Evolutionary conservation across 495 filamentous ascomycete genomes (phyloP).

Genomic region (Physcia stellaris): DNA sequence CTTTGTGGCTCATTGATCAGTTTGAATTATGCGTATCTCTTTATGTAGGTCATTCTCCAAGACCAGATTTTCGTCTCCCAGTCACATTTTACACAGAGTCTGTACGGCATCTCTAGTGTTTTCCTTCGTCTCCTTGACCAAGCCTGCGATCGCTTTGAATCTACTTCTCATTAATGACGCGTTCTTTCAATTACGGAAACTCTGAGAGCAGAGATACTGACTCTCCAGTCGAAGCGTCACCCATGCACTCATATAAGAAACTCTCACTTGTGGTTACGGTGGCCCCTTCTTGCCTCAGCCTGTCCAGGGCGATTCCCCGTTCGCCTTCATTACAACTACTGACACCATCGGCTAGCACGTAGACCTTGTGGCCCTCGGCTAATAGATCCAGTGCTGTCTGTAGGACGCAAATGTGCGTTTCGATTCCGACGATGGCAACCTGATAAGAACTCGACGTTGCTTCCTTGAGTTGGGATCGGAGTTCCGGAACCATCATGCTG

Average conservation of each 20-base stretch:
- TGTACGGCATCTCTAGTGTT: slow-evolving; percentile 51
- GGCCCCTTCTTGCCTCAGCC: slow-evolving; percentile 64
- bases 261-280: slow-evolving; percentile 82
- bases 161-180: slow-evolving; percentile 9
- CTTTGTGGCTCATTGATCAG: too few relatives aligned
- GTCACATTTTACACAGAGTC: slow-evolving; percentile 54
- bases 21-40: too few relatives aligned
- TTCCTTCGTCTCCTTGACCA: slow-evolving; percentile 66
- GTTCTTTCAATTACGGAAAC: too few relatives aligned
- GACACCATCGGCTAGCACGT: slow-evolving; percentile 83
- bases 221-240: slow-evolving; percentile 64
- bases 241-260: slow-evolving; percentile 84
- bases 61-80: too few relatives aligned
- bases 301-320: slow-evolving; percentile 59
- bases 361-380: slow-evolving; percentile 61
- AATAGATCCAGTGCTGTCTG: slow-evolving; percentile 81
- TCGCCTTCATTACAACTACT: slow-evolving; percentile 75
- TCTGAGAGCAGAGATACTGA: slow-evolving; percentile 10
- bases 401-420: slow-evolving; percentile 87
- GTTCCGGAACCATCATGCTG: slow-evolving; percentile 56
- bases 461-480: slow-evolving; percentile 22
- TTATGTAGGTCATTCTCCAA: too few relatives aligned
- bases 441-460: slow-evolving; percentile 13
- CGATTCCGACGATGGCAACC: slow-evolving; percentile 70
- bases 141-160: slow-evolving; percentile 54